Evolutionary conservation across 768 basidiomycete genomes (phyloP).

Genomic region (Fistulinella prunicolor): DNA sequence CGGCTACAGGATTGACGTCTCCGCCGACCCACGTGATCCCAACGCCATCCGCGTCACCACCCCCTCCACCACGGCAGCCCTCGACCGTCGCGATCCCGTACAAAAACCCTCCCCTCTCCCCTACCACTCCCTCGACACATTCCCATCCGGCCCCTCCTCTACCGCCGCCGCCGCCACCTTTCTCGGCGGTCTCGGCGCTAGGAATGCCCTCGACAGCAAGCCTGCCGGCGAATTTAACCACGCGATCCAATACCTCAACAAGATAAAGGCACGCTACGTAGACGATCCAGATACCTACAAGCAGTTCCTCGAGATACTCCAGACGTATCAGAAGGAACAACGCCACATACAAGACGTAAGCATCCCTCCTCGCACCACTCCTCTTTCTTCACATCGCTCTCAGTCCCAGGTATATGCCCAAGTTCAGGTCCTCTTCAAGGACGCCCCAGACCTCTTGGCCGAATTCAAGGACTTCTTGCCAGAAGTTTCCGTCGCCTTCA

Average conservation of each 20-base stretch:
- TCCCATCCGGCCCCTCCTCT: constrained; percentile 44
- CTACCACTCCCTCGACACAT: constrained; percentile 46
- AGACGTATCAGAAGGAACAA: constrained; percentile 85
- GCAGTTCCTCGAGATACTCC: constrained; percentile 84
- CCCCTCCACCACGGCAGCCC: constrained; percentile 68
- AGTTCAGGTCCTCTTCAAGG: constrained; percentile 77
- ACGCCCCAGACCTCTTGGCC: constrained; percentile 71
- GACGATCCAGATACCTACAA: constrained; percentile 92
- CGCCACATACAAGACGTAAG: constrained; percentile 69
- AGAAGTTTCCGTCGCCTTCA: constrained; percentile 48
- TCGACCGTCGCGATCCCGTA: constrained; percentile 40
- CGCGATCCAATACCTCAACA: constrained; percentile 97
- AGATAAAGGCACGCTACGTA: constrained; percentile 90
- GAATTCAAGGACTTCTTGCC: constrained; percentile 85
- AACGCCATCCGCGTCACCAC: constrained; percentile 81
- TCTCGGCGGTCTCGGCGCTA: constrained; percentile 56
- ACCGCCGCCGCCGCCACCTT: constrained; percentile 64
- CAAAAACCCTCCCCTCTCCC: constrained; percentile 30
- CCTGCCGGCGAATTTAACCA: constrained; percentile 78
- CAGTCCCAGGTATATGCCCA: constrained; percentile 78
- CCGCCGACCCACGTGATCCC: constrained; percentile 64
- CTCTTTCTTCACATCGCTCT: constrained; percentile 4
- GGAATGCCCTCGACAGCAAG: constrained; percentile 48
- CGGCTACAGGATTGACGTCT: constrained; percentile 91
- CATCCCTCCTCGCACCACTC: constrained; percentile 2